phyloP scores from a whole-genome alignment of 768 basidiomycete species.

The Leccinum obscurum region DNA sequence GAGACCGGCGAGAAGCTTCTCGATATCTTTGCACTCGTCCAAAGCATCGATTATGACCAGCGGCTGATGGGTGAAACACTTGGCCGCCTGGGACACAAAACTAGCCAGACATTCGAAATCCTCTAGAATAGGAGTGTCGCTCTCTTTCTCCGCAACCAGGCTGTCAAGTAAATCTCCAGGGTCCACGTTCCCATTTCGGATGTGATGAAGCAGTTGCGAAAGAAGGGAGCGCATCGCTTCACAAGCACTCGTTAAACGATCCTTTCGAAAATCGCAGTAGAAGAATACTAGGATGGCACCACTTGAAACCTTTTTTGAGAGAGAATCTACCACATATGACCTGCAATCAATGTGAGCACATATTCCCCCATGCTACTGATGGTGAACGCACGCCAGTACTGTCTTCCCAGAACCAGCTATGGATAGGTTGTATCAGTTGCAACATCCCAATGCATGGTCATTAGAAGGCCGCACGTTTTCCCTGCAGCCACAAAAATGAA shows the following conservation, averaged over 20 bases:
- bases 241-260: slow-evolving; percentile 1
- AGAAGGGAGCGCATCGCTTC: slow-evolving; percentile 20
- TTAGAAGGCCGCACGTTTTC: slow-evolving; percentile 15
- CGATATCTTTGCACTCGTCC: slow-evolving; percentile 18
- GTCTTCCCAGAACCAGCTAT: slow-evolving; percentile 23
- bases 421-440: not conserved
- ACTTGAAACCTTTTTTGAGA: not conserved
- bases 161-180: not conserved
- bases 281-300: slow-evolving; percentile 10
- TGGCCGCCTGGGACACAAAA: slow-evolving; percentile 2
- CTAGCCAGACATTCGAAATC: slow-evolving; percentile 3
- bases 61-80: not conserved
- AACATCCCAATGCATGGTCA: not conserved
- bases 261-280: slow-evolving; percentile 21
- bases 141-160: slow-evolving; percentile 3
- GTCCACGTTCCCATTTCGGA: not conserved
- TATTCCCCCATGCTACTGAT: too few species aligned
- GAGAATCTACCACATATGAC: slow-evolving; percentile 10
- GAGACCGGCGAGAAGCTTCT: slow-evolving; percentile 13
- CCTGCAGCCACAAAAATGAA: slow-evolving; percentile 18
- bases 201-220: slow-evolving; percentile 12
- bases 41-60: slow-evolving; percentile 20
- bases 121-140: not conserved
- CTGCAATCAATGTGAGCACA: not conserved
- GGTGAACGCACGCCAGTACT: slow-evolving; percentile 14